Conservation (phyloP, 108 stramenopile genomes). For the Nitzschia inconspicua region DNA sequence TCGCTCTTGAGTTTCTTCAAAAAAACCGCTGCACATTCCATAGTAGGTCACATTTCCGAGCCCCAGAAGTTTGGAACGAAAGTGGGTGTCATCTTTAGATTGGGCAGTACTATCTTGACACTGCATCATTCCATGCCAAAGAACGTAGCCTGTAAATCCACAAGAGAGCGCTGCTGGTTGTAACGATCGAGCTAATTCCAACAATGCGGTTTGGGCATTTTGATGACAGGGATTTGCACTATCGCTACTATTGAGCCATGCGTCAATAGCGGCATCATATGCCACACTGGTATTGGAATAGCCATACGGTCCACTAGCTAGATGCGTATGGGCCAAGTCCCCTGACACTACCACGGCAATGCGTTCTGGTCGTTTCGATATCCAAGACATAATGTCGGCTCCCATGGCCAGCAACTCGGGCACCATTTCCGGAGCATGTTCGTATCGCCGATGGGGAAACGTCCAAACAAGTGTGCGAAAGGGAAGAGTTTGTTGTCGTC, state of each 20-base stretch:
- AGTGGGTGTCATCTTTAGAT: neutral
- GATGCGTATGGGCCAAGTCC: constrained; percentile 49
- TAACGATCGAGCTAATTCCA: constrained; percentile 18
- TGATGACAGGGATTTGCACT: neutral
- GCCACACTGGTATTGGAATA: constrained; percentile 26
- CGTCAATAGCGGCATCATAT: constrained; percentile 31
- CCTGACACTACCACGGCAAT: constrained; percentile 29
- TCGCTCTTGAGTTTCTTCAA: too few species aligned
- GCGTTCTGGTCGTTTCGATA: constrained; percentile 4
- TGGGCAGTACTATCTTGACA: neutral
- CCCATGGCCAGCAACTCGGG: constrained; percentile 29
- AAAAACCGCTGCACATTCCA: constrained; percentile 39
- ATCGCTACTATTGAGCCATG: constrained; percentile 19
- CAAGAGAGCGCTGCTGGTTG: constrained; percentile 32
- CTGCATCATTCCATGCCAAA: constrained; percentile 36
- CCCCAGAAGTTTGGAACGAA: constrained; percentile 10
- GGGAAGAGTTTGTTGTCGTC: neutral
- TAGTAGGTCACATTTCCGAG: constrained; percentile 44
- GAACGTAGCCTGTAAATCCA: constrained; percentile 37
- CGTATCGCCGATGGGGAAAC: constrained; percentile 29
- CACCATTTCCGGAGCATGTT: constrained; percentile 27
- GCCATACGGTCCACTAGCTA: constrained; percentile 38
- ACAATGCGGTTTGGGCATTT: constrained; percentile 2
- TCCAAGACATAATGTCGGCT: constrained; percentile 10
- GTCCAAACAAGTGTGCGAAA: constrained; percentile 43